Evolutionary conservation across 768 basidiomycete species (phyloP).

Genomic region (Leccinellum albellum): DNA sequence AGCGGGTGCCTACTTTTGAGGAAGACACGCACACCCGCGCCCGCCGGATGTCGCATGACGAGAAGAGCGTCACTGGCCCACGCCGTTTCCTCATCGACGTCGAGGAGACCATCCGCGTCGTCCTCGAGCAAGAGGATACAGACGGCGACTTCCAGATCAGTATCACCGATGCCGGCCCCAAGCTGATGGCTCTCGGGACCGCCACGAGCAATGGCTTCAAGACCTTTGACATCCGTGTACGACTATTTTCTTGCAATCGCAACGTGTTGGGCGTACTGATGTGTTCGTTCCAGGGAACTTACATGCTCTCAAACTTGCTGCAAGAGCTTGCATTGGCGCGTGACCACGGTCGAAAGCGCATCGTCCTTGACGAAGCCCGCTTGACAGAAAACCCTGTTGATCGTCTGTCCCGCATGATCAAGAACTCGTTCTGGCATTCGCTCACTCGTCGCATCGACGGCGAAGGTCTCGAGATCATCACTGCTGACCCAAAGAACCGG

Average conservation of each 20-base stretch:
- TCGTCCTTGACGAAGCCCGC: constrained; percentile 98
- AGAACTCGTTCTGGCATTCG: constrained; percentile 97
- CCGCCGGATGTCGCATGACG: constrained; percentile 89
- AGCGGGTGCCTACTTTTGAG: constrained; percentile 66
- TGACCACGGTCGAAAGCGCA: constrained; percentile 91
- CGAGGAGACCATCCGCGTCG: constrained; percentile 94
- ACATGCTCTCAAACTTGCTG: constrained; percentile 98
- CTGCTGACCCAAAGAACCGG: constrained; percentile 96
- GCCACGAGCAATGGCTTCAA: constrained; percentile 98
- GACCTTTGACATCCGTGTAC: constrained; percentile 89
- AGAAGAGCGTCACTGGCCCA: constrained; percentile 74
- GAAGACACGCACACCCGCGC: constrained; percentile 71
- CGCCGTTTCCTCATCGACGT: constrained; percentile 95
- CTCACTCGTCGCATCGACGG: constrained; percentile 96
- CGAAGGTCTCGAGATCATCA: constrained; percentile 95
- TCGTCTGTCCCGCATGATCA: constrained; percentile 95
- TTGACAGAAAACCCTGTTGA: constrained; percentile 97
- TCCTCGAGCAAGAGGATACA: constrained; percentile 97
- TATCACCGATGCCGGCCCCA: constrained; percentile 93
- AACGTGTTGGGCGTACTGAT: constrained; percentile 7
- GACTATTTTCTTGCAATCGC: constrained; percentile 18
- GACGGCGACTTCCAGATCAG: constrained; percentile 97
- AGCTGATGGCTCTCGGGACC: constrained; percentile 92
- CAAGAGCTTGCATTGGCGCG: constrained; percentile 96
- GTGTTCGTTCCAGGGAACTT: constrained; percentile 69